Evolutionary conservation across 352 stramenopile species (phyloP), one percentile per base, ranked within the genome.

Genomic region (Phytophthora agathidicida): DNA sequence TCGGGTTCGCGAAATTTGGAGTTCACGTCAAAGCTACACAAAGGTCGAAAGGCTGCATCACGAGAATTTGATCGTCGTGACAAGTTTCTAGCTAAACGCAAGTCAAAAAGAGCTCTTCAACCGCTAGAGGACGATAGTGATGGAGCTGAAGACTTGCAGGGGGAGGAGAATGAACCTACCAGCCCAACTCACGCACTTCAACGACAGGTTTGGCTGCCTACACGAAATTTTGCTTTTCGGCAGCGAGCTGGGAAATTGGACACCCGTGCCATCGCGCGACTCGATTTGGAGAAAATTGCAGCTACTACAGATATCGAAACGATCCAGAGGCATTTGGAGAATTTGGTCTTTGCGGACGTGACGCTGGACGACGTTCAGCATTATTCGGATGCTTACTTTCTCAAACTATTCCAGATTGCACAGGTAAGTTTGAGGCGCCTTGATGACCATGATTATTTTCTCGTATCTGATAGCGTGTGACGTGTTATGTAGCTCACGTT

Each of bases 341-440:
- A 94, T 63, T 30, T 94, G 23, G 72, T 81, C 2, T 94, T 94
- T 57, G 77, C 85, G 11, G 85, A 94, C 48, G 80, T 94, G 19
- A 93, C 85, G 6, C 41, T 92, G 23, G 83, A 94, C 11, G 85
- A 94, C 27, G 81, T 94, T 7, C 74, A 94, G 60, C 80, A 91
- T 26, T 94, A 91, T 51, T 94, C 85, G 13, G 85, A 94, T 45
- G 71, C 75, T 11, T 93, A 94, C 52, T 94, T 94, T 46, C 74
- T 94, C 26, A 94, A 94, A 47, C 50, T 94, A 7, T 94, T 94
- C 52, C 85, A 94, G 57, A 88, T 94, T 53, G 75, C 85, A 3
- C 83, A 93, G 77, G 83, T 91, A 24, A n/a, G n/a, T 14, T 53
- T 22, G 3, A n/a, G n/a, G n/a, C n/a, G n/a, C n/a, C n/a, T n/a